These are phyloP conservation scores for Neopestalotiopsis sp. DNA, from an alignment of 2,329 filamentous ascomycete species.

Conservation along the genomic window DNA sequence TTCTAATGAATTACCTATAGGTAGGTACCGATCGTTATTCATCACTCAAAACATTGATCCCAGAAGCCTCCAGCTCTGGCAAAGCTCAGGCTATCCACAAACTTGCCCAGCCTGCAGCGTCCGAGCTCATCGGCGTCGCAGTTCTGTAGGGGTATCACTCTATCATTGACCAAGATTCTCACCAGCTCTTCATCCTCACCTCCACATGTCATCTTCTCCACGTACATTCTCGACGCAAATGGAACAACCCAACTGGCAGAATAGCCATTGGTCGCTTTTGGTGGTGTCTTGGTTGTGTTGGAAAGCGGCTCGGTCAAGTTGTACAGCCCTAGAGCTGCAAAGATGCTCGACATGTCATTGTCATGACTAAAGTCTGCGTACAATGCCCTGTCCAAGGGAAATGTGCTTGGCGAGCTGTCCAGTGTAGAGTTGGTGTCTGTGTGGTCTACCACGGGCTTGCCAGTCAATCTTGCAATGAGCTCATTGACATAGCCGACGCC, in stretches of 20 bases:
- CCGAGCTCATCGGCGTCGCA: constrained; percentile 75
- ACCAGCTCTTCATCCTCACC: constrained; percentile 68
- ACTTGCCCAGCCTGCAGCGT: constrained; percentile 71
- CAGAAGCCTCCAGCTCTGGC: constrained; percentile 75
- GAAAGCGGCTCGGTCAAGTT: constrained; percentile 64
- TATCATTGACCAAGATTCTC: constrained; percentile 81
- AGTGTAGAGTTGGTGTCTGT: constrained; percentile 82
- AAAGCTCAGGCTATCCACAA: constrained; percentile 78
- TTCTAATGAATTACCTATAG: not conserved
- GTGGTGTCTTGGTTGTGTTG: constrained; percentile 53
- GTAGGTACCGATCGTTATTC: not conserved
- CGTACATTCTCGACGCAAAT: constrained; percentile 80
- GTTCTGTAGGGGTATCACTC: constrained; percentile 72
- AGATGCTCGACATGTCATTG: constrained; percentile 81
- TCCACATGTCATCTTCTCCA: constrained; percentile 83
- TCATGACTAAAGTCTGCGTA: constrained; percentile 95
- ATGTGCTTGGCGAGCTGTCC: constrained; percentile 69
- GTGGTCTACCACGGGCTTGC: constrained; percentile 68
- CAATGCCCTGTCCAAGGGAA: constrained; percentile 70
- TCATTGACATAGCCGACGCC: constrained; percentile 90
- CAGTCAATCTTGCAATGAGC: constrained; percentile 79
- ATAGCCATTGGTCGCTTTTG: constrained; percentile 66
- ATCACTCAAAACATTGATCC: constrained; percentile 62
- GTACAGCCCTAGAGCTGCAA: constrained; percentile 79
- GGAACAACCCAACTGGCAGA: constrained; percentile 81